Conservation (phyloP, 257 asterid species). For the Solanum sitiens region DNA sequence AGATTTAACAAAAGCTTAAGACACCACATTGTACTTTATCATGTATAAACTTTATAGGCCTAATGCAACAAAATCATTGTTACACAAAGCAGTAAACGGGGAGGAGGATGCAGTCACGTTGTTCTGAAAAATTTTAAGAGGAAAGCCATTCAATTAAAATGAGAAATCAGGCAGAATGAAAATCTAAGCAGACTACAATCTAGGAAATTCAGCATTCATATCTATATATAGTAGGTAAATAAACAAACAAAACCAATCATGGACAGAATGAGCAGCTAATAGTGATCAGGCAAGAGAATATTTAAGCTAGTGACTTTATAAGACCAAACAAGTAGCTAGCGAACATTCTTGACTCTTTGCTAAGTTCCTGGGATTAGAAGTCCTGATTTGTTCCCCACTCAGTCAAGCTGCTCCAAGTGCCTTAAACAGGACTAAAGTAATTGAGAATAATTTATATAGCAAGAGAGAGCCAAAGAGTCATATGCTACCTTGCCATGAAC, state of each 20-base stretch:
- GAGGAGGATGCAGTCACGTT: neutral
- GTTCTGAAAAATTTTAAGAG: neutral
- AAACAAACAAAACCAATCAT: neutral
- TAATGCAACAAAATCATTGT: neutral
- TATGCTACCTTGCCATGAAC: constrained; percentile 46
- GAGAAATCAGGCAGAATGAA: neutral
- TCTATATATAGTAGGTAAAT: neutral
- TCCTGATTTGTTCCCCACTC: neutral
- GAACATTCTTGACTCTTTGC: neutral
- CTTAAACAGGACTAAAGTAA: neutral
- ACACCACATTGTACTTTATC: neutral
- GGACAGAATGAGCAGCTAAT: neutral
- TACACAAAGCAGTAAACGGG: neutral
- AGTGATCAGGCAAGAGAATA: neutral
- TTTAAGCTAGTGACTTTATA: neutral
- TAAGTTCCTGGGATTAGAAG: neutral
- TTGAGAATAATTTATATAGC: neutral
- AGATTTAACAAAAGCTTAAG: neutral
- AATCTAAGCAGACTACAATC: neutral
- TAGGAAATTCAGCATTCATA: neutral
- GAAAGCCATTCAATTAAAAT: neutral
- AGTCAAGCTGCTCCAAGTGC: neutral
- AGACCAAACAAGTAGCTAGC: neutral
- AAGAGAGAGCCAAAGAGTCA: neutral
- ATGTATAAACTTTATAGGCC: neutral